A percentile compares a stretch with the other conserved stretches of the same genome.
Evolutionary conservation across 2,329 filamentous ascomycete species (phyloP).

Genomic region (Nemania serpens): DNA sequence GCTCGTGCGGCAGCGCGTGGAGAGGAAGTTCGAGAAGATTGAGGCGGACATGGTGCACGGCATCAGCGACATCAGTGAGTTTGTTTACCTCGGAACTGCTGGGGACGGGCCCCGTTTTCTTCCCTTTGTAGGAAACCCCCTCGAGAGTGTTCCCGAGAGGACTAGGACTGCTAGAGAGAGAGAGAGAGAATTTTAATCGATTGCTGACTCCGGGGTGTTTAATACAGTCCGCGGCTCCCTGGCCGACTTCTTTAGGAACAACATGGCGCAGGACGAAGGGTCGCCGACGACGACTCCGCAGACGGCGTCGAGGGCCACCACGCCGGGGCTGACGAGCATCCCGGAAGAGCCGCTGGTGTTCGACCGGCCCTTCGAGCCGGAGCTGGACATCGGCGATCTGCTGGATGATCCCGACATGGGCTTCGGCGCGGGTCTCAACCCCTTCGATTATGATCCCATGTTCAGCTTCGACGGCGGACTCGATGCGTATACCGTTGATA

Average conservation of each 20-base stretch:
- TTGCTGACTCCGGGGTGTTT: too few species aligned
- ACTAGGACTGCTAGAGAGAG: too few species aligned
- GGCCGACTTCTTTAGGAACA: slow-evolving; percentile 35
- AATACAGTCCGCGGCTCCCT: slow-evolving; percentile 34
- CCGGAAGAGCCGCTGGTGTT: slow-evolving; percentile 6
- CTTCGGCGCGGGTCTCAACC: neutral
- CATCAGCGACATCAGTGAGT: slow-evolving; percentile 39
- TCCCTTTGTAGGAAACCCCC: too few species aligned
- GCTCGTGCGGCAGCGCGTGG: slow-evolving; percentile 36
- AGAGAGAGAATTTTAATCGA: too few species aligned
- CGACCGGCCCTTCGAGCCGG: slow-evolving; percentile 10
- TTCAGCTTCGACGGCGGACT: slow-evolving; percentile 18
- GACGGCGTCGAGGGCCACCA: slow-evolving; percentile 29
- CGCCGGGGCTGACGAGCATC: slow-evolving; percentile 15
- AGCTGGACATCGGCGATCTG: slow-evolving; percentile 29
- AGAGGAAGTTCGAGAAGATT: slow-evolving; percentile 36
- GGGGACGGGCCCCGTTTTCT: too few species aligned
- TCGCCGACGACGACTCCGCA: slow-evolving; percentile 32
- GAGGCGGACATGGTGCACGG: slow-evolving; percentile 32
- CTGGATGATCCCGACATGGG: slow-evolving; percentile 24
- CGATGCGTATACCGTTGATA: slow-evolving; percentile 28
- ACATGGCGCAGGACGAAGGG: slow-evolving; percentile 29
- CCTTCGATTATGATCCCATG: slow-evolving; percentile 23
- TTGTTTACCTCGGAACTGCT: too few species aligned
- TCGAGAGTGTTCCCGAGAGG: too few species aligned